Evolutionary conservation across 495 filamentous ascomycete species (phyloP).

Genomic region (Astrothelium macrocarpum): DNA sequence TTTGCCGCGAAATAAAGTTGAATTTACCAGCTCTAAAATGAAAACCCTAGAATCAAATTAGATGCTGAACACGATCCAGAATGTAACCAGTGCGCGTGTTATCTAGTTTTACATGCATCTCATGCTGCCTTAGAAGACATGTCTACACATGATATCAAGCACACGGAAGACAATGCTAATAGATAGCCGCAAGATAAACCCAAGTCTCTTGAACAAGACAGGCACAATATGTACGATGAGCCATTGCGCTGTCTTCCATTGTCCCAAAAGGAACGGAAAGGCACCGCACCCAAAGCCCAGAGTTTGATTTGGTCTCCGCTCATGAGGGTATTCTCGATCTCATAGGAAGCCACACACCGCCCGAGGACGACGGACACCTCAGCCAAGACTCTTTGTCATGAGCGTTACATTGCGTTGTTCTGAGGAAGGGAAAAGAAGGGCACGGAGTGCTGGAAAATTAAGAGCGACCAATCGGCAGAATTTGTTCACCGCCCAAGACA

Average conservation of each 20-base stretch:
- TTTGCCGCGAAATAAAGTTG: too few species aligned
- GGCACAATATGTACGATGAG: not conserved
- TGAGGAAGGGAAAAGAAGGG: not conserved
- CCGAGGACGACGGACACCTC: not conserved
- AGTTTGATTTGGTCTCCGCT: constrained; percentile 3
- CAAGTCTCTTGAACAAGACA: not conserved
- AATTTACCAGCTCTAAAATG: too few species aligned
- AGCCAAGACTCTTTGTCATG: not conserved
- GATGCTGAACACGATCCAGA: too few species aligned
- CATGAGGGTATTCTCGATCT: not conserved
- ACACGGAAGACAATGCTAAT: too few species aligned
- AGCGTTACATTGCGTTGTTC: constrained; percentile 4
- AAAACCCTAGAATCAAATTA: too few species aligned
- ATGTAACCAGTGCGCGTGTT: too few species aligned
- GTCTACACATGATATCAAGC: too few species aligned
- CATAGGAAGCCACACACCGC: not conserved
- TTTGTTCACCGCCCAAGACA: not conserved
- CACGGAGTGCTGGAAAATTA: not conserved
- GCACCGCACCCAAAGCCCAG: constrained; percentile 3
- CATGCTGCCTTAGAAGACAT: too few species aligned
- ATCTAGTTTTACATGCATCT: too few species aligned
- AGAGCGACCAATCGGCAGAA: not conserved
- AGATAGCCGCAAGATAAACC: too few species aligned
- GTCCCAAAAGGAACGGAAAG: not conserved
- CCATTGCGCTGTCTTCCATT: not conserved